Evolutionary conservation across 2,329 filamentous ascomycete genomes (phyloP).

Genomic region (Alternaria arborescens): DNA sequence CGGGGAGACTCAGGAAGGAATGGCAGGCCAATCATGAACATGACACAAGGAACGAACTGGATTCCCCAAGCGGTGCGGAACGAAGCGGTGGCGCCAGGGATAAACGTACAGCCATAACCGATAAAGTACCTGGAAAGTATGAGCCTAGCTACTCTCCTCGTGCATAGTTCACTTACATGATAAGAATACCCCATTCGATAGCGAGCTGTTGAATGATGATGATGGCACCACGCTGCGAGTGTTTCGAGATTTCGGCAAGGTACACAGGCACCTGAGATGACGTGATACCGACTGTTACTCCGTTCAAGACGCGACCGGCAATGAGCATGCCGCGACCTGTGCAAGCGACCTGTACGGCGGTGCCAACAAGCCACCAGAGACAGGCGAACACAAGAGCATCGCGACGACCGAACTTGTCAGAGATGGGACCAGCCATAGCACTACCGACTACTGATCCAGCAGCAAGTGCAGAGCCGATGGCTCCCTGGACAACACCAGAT

Average conservation of each 20-base stretch:
- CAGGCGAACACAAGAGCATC: slow-evolving; percentile 62
- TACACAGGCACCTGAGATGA: slow-evolving; percentile 75
- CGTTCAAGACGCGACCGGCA: slow-evolving; percentile 75
- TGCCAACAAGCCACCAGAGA: slow-evolving; percentile 66
- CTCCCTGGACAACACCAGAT: slow-evolving; percentile 58
- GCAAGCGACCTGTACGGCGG: slow-evolving; percentile 68
- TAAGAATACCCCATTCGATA: slow-evolving; percentile 69
- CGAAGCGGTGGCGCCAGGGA: slow-evolving; percentile 33
- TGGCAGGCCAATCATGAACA: slow-evolving; percentile 59
- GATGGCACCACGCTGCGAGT: slow-evolving; percentile 67
- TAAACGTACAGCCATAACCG: slow-evolving; percentile 48
- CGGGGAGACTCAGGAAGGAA: slow-evolving; percentile 57
- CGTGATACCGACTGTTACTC: slow-evolving; percentile 76
- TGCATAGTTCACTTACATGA: slow-evolving; percentile 35
- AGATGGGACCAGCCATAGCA: slow-evolving; percentile 65
- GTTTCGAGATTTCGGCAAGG: slow-evolving; percentile 71
- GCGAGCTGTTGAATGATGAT: slow-evolving; percentile 78
- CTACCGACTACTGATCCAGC: slow-evolving; percentile 74
- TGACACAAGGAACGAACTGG: slow-evolving; percentile 49
- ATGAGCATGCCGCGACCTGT: slow-evolving; percentile 76
- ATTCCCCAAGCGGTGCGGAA: slow-evolving; percentile 52
- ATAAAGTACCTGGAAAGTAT: slow-evolving; percentile 49
- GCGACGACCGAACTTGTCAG: slow-evolving; percentile 66
- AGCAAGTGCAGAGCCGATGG: slow-evolving; percentile 67
- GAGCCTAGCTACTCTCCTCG: neutral